phyloP scores from a whole-genome alignment of 148 eudicot species.

The Rhododendron simsii region DNA sequence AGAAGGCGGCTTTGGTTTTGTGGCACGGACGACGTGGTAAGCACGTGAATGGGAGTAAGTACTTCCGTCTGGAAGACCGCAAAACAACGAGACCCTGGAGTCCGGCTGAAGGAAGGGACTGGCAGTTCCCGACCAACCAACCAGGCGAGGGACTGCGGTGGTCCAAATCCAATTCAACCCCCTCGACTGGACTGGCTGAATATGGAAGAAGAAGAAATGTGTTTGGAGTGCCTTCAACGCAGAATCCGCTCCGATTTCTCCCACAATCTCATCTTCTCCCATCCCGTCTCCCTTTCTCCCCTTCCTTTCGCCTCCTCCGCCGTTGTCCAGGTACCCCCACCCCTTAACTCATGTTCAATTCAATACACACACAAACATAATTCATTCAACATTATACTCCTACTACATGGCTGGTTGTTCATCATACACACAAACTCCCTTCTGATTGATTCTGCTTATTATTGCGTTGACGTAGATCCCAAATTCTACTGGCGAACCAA shows the following conservation, averaged over 20 bases:
- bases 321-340: conserved; percentile 48
- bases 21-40: neutral
- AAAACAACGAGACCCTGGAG: too few species aligned
- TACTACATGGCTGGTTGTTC: too few species aligned
- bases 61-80: too few species aligned
- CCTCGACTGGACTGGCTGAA: neutral
- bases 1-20: neutral
- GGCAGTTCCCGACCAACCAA: neutral
- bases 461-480: conserved; percentile 29
- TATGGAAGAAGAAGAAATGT: conserved; percentile 34
- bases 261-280: conserved; percentile 40
- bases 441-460: neutral
- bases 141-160: neutral
- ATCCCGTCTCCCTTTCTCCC: conserved; percentile 50
- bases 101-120: neutral
- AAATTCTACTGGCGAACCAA: conserved; percentile 26
- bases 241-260: conserved; percentile 64
- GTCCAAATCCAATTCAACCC: neutral
- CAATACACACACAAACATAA: neutral
- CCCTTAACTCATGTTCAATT: too few species aligned
- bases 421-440: neutral
- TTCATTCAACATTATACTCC: neutral
- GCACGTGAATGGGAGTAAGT: neutral
- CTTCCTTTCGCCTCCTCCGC: conserved; percentile 57
- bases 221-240: conserved; percentile 53